A percentile compares a stretch with the other conserved stretches of the same genome.
Conservation (phyloP, 2,329 filamentous ascomycete species). For the Thelonectria blattea region DNA sequence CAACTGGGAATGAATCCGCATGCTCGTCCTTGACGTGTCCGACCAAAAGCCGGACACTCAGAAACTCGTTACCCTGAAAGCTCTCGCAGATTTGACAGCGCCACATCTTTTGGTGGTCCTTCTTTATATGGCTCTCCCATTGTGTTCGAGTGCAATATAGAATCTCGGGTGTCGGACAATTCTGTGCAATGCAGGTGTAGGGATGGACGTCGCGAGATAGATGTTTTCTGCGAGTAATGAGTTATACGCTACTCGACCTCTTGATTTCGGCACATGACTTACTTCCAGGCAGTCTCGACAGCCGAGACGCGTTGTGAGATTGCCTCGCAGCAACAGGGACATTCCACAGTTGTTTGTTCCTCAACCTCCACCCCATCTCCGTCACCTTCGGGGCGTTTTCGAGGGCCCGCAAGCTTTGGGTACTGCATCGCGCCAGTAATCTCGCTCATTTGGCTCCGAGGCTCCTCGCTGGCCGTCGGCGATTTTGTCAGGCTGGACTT, state of each 20-base stretch:
- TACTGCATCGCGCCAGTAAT: too few relatives aligned
- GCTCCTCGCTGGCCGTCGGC: too few relatives aligned
- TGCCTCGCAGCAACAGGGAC: constrained; percentile 20
- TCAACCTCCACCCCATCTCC: neutral
- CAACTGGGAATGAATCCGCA: too few relatives aligned
- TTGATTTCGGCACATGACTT: neutral
- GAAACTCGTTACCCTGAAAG: neutral
- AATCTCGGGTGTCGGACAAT: constrained; percentile 13
- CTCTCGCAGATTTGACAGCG: constrained; percentile 16
- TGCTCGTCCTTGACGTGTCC: too few relatives aligned
- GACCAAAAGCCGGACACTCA: too few relatives aligned
- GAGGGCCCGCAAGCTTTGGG: too few relatives aligned
- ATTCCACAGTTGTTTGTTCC: constrained; percentile 8
- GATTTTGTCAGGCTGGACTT: too few relatives aligned
- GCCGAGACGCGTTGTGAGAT: constrained; percentile 4
- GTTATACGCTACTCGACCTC: neutral
- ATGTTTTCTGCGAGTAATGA: constrained; percentile 14
- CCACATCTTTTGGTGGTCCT: constrained; percentile 11
- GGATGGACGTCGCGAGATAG: constrained; percentile 19
- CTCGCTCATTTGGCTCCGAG: too few relatives aligned
- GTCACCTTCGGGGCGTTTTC: too few relatives aligned
- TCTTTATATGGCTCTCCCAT: constrained; percentile 16
- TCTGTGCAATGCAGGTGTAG: constrained; percentile 25
- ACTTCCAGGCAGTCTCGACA: constrained; percentile 7
- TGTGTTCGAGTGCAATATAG: constrained; percentile 9